phyloP scores from a whole-genome alignment of 129 eudicot genomes.

The Lonicera japonica region DNA sequence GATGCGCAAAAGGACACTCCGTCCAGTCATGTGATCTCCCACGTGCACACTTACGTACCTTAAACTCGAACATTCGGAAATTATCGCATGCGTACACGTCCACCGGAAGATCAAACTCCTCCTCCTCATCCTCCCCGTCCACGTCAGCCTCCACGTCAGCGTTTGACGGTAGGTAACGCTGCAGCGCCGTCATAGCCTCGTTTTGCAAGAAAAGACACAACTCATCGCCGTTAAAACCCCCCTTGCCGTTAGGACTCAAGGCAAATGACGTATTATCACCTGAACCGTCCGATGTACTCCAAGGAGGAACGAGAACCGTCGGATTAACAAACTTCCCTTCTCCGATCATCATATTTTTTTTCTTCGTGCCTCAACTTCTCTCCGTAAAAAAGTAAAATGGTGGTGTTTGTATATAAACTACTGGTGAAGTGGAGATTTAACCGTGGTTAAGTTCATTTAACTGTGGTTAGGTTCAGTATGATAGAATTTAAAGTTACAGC shows the following conservation, averaged over 20 bases:
- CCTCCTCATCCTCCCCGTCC: slow-evolving; percentile 3
- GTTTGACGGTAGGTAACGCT: slow-evolving; percentile 40
- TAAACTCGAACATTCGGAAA: slow-evolving; percentile 75
- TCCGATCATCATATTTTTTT: slow-evolving; percentile 45
- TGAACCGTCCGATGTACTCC: slow-evolving; percentile 14
- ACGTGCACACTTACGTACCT: slow-evolving; percentile 65
- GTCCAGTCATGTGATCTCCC: slow-evolving; percentile 83
- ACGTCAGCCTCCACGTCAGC: too few relatives aligned
- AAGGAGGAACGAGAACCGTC: slow-evolving; percentile 62
- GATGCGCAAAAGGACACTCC: slow-evolving; percentile 85
- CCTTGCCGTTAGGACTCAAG: slow-evolving; percentile 23
- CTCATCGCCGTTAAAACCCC: slow-evolving; percentile 28
- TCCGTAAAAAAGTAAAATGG: neutral
- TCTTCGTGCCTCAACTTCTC: neutral
- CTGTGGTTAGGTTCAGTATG: too few relatives aligned
- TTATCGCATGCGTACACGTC: slow-evolving; percentile 53
- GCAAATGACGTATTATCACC: slow-evolving; percentile 20
- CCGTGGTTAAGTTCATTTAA: too few relatives aligned
- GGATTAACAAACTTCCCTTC: slow-evolving; percentile 38
- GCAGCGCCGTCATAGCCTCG: slow-evolving; percentile 32
- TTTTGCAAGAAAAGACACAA: slow-evolving; percentile 34
- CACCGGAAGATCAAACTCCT: slow-evolving; percentile 29
- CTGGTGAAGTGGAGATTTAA: too few relatives aligned
- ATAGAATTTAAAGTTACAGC: too few relatives aligned
- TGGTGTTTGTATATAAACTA: neutral